Base-by-base conservation (phyloP, 2,329 filamentous ascomycete genomes). In the Hirsutella rhossiliensis region DNA sequence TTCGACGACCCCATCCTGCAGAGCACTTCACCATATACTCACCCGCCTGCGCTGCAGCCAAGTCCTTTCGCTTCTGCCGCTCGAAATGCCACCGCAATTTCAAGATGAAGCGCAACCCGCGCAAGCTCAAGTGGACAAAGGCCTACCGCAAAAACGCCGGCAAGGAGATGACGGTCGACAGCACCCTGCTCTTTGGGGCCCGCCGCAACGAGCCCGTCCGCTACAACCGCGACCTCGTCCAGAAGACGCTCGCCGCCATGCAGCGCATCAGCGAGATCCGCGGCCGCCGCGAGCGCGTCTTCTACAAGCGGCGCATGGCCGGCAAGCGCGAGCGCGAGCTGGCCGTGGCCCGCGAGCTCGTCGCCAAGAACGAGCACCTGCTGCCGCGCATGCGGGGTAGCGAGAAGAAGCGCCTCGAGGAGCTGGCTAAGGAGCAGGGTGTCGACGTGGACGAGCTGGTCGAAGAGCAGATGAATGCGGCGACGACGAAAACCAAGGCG, bases 41-140 rank as follows among this genome's bases (percentile, higher is more conserved):
- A 36, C 32, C 8, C 32, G 13, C 4, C 6, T 5, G 11, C 6
- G 5, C 20, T 13, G 8, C 37, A 59, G 67, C 64, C 48, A 66
- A 70, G 57, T 58, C 66, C 38, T 80, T 80, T 55, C 64, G 75
- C 45, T 80, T 80, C 64, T 80, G 76, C 59, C 65, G 72, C 45
- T 72, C 65, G 54, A 75, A 78, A 63, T 78, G 75, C 62, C 75
- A 76, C 62, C 70, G 71, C 57, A 82, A 80, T 65, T 94, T 94
- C 78, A 92, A 94, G 70, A 94, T 94, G 87, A 95, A 95, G 84
- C 82, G 92, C 54, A 96, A 97, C 69, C 89, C 90, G 31, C 82
- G 90, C 63, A 95, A 96, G 67, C 78, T 97, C 56, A 92, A 88
- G 67, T 96, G 90, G 92, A 96, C 90, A 50, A 95, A 96, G 74